A percentile compares a stretch with the other conserved stretches of the same genome.
phyloP scores from a whole-genome alignment of 352 stramenopile species.

The Phytophthora lateralis region DNA sequence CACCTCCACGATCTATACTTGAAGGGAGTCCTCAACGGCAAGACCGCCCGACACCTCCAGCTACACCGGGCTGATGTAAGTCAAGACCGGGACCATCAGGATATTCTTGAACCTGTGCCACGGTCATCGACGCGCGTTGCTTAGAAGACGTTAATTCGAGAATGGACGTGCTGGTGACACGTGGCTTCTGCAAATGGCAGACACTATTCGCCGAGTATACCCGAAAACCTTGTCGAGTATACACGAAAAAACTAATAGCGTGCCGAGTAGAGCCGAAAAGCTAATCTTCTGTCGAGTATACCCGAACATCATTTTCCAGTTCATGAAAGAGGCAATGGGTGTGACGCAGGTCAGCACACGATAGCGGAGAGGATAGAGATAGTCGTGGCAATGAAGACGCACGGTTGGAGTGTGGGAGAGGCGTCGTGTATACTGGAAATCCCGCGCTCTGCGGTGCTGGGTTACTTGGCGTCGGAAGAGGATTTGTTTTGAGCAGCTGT shows the following conservation, averaged over 20 bases:
- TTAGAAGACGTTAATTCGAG: no score
- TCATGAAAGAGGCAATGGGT: neutral
- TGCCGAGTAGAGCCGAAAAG: neutral
- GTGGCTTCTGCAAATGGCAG: no score
- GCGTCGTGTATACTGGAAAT: no score
- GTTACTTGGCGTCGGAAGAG: no score
- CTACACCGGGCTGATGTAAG: neutral
- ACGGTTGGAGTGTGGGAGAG: neutral
- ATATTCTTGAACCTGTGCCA: no score
- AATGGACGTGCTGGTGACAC: no score
- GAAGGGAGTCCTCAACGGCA: neutral
- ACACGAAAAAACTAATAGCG: neutral
- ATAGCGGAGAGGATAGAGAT: conserved; percentile 3
- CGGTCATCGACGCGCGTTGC: no score
- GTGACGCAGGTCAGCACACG: neutral
- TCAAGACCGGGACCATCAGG: neutral
- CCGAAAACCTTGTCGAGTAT: neutral
- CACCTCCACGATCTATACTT: conserved; percentile 1
- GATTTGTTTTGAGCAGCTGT: no score
- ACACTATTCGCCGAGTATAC: neutral
- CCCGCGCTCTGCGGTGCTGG: no score
- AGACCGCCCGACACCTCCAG: neutral
- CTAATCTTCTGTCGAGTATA: neutral
- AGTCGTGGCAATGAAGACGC: neutral
- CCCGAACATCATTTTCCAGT: neutral